These are phyloP conservation scores for Solanum lycopersicoides DNA, from an alignment of 257 asterid genomes.

Conservation along the genomic window DNA sequence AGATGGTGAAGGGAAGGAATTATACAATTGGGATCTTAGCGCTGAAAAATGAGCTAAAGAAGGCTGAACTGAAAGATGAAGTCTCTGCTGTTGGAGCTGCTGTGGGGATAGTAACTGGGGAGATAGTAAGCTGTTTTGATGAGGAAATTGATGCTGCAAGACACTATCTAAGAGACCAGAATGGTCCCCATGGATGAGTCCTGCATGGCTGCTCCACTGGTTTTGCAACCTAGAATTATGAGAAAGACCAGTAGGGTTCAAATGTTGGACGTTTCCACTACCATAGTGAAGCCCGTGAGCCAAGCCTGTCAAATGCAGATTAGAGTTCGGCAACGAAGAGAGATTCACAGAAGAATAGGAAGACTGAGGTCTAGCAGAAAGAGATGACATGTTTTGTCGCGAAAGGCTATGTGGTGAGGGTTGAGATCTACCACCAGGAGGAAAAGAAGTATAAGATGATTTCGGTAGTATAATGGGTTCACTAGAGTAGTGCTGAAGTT, in stretches of 20 bases:
- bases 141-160: slow-evolving; percentile 47
- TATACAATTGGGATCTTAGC: slow-evolving; percentile 47
- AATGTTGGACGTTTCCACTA: slow-evolving; percentile 37
- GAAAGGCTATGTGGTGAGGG: slow-evolving; percentile 44
- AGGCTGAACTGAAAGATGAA: slow-evolving; percentile 50
- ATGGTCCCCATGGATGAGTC: slow-evolving; percentile 53
- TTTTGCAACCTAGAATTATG: slow-evolving; percentile 41
- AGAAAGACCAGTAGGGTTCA: slow-evolving; percentile 31
- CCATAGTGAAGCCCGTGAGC: slow-evolving; percentile 43
- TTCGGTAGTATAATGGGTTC: slow-evolving; percentile 77
- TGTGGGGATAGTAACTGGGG: slow-evolving; percentile 33
- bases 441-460: slow-evolving; percentile 74
- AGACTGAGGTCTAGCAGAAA: slow-evolving; percentile 47
- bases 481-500: slow-evolving; percentile 54
- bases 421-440: slow-evolving; percentile 56
- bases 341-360: slow-evolving; percentile 39
- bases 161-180: slow-evolving; percentile 45
- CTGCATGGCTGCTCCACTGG: slow-evolving; percentile 51
- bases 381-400: slow-evolving; percentile 38
- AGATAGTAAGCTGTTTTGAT: slow-evolving; percentile 50
- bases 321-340: slow-evolving; percentile 40
- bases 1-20: slow-evolving; percentile 62
- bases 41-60: slow-evolving; percentile 57
- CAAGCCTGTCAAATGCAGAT: slow-evolving; percentile 41
- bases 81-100: slow-evolving; percentile 45